Percentiles rank a stretch among this genome's conserved stretches.
These are phyloP conservation scores for Pseudogymnoascus sp. DNA, from an alignment of 2,329 filamentous ascomycete genomes.

Conservation along the genomic window DNA sequence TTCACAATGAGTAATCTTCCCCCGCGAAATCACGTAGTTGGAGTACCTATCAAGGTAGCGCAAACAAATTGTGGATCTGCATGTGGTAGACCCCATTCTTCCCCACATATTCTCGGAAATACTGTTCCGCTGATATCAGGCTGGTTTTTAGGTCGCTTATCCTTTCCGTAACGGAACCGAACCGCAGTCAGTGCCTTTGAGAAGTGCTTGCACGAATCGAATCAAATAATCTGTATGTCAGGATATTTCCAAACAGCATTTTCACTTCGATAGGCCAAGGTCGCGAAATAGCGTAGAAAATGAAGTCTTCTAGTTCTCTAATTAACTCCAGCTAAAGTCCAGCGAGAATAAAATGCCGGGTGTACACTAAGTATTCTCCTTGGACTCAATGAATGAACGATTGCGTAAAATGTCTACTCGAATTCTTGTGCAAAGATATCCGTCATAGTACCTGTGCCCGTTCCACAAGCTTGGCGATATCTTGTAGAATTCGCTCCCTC, in stretches of 20 bases:
- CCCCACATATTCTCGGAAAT: background rate
- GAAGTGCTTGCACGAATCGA: slow-evolving; percentile 14
- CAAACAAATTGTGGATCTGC: background rate
- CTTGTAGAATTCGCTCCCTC: background rate
- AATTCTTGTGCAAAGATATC: background rate
- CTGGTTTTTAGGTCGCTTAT: background rate
- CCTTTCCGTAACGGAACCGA: background rate
- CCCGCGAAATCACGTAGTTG: background rate
- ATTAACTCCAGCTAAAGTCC: background rate
- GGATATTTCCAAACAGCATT: background rate
- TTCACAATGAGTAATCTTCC: background rate
- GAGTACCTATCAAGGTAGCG: background rate
- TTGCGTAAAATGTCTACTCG: background rate
- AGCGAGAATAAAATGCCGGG: background rate
- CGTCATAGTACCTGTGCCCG: background rate
- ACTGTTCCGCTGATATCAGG: background rate
- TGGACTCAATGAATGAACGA: background rate
- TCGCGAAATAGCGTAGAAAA: background rate
- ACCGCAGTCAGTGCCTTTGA: background rate
- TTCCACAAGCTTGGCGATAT: background rate
- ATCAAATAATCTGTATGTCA: background rate
- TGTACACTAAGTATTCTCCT: background rate
- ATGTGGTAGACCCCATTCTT: background rate
- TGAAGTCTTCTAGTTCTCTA: background rate
- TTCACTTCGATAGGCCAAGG: background rate